Percentiles rank a stretch among this genome's conserved stretches.
phyloP scores from a whole-genome alignment of 2,329 filamentous ascomycete species.

The Beauveria rudraprayagi region DNA sequence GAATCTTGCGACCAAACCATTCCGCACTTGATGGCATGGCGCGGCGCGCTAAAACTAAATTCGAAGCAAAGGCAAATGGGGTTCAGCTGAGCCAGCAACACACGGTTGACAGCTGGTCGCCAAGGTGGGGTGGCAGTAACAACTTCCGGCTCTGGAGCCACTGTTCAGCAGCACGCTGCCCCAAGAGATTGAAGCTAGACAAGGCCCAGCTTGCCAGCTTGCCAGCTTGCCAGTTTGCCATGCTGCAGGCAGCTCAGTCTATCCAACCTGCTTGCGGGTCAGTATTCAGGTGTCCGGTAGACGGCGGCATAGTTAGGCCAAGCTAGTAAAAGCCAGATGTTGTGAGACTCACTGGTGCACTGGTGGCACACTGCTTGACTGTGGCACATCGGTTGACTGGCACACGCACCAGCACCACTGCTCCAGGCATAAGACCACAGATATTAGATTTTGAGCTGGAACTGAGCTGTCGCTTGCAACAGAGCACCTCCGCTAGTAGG shows the following conservation, averaged over 20 bases:
- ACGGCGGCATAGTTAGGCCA: background rate
- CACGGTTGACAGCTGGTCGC: conserved; percentile 2
- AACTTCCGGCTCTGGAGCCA: conserved; percentile 1
- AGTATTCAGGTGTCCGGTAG: background rate
- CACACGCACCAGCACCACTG: background rate
- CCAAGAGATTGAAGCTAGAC: background rate
- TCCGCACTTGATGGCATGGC: conserved; percentile 8
- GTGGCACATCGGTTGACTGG: too few species aligned
- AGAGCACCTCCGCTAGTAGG: conserved; percentile 4
- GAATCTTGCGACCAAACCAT: conserved; percentile 10
- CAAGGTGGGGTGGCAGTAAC: conserved; percentile 11
- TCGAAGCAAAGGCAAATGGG: conserved; percentile 7
- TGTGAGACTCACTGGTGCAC: background rate
- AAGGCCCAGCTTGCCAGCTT: background rate
- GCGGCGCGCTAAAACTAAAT: conserved; percentile 7
- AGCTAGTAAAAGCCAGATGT: background rate
- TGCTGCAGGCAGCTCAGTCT: background rate
- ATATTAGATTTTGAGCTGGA: conserved; percentile 2
- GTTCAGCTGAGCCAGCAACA: conserved; percentile 12
- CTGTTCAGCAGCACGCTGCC: conserved; percentile 2
- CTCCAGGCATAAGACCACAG: background rate
- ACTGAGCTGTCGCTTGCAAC: conserved; percentile 1
- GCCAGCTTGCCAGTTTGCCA: background rate
- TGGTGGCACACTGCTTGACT: background rate
- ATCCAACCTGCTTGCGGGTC: background rate